A percentile compares a stretch with the other conserved stretches of the same genome.
These are phyloP conservation scores for Flaveria bidentis DNA, from an alignment of 129 eudicot species.

Conservation along the genomic window DNA sequence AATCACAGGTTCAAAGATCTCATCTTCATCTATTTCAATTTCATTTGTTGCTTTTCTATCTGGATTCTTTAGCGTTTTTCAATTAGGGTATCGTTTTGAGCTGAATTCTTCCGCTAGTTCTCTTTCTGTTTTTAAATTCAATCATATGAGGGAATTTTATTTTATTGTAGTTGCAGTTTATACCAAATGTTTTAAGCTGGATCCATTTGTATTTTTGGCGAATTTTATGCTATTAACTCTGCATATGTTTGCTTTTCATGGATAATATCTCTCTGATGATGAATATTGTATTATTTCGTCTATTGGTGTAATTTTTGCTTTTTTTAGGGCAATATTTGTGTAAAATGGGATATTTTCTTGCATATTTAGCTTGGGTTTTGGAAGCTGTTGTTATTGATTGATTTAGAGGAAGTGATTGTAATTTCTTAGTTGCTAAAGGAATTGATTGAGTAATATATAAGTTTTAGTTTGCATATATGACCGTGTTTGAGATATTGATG, in stretches of 20 bases:
- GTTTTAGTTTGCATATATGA: background rate
- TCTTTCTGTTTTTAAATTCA: background rate
- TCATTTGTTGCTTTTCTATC: background rate
- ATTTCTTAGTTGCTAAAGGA: background rate
- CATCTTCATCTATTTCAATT: background rate
- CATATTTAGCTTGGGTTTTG: background rate
- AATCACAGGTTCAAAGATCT: conserved; percentile 14
- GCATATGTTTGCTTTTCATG: background rate
- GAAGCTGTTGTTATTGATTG: background rate
- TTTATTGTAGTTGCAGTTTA: background rate
- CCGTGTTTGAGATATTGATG: background rate
- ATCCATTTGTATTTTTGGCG: background rate
- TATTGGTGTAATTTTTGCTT: background rate
- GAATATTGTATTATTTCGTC: background rate
- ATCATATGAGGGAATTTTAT: background rate
- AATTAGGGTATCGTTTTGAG: background rate
- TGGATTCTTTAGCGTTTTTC: background rate
- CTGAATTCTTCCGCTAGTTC: background rate
- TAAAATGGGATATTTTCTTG: background rate
- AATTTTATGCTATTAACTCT: background rate
- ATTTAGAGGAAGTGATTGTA: background rate
- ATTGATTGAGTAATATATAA: background rate
- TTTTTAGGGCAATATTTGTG: background rate
- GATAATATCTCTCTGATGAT: too few relatives aligned
- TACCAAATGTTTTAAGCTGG: background rate